Conservation (phyloP, 176 grass and related monocot genomes). For the Oropetium thomaeum region DNA sequence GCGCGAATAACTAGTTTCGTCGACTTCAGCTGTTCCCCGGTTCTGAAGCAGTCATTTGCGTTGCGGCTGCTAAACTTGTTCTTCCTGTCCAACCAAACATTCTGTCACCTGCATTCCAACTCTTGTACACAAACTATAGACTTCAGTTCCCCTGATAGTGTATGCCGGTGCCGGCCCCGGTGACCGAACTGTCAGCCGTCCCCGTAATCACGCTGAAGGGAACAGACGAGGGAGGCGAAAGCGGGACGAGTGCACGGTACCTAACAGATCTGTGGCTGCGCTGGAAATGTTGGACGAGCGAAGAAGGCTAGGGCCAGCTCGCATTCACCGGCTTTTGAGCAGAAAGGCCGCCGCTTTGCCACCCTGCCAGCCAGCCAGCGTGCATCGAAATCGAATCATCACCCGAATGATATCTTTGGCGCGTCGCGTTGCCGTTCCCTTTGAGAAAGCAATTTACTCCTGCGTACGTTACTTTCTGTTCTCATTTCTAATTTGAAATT, state of each 20-base stretch:
- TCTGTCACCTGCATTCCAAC: too few species aligned
- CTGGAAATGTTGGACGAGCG: constrained; percentile 33
- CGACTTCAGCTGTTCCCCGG: neutral
- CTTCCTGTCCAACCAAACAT: neutral
- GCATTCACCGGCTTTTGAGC: constrained; percentile 35
- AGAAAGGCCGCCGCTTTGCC: constrained; percentile 40
- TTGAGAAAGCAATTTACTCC: neutral
- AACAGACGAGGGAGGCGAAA: too few species aligned
- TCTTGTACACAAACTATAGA: too few species aligned
- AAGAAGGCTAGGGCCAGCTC: constrained; percentile 31
- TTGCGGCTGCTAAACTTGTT: neutral
- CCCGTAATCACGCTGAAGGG: neutral
- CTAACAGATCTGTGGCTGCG: constrained; percentile 30
- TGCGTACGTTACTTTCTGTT: neutral
- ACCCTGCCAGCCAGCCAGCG: constrained; percentile 18
- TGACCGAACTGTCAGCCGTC: constrained; percentile 23
- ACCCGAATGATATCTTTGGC: neutral
- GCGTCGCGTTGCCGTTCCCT: constrained; percentile 18
- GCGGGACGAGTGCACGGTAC: neutral
- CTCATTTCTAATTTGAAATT: neutral
- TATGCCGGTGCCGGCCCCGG: constrained; percentile 12
- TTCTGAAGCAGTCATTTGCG: neutral
- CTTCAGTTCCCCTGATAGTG: too few species aligned
- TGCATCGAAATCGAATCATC: constrained; percentile 12
- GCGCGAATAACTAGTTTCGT: neutral